phyloP scores from a whole-genome alignment of 2,329 filamentous ascomycete species.

The Pestalotiopsis sp. region DNA sequence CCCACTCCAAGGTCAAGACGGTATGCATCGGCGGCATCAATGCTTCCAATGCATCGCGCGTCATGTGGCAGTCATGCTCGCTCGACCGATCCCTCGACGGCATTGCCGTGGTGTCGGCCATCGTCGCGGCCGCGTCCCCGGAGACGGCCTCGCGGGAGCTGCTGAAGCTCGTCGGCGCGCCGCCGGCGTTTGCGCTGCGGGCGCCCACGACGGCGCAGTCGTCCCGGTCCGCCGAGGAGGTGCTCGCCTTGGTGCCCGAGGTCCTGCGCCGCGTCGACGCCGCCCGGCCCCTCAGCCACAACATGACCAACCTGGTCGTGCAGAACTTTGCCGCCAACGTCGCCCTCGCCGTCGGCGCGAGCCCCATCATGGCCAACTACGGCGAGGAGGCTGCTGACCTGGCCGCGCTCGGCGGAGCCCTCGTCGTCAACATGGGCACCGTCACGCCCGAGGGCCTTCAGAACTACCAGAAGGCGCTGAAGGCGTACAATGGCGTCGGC shows the following conservation, averaged over 20 bases:
- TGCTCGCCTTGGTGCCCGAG: slow-evolving; percentile 34
- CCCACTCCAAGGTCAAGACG: slow-evolving; percentile 52
- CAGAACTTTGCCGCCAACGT: slow-evolving; percentile 95
- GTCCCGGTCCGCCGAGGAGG: slow-evolving; percentile 18
- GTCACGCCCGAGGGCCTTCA: slow-evolving; percentile 74
- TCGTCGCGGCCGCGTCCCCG: slow-evolving; percentile 74
- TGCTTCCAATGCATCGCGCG: slow-evolving; percentile 70
- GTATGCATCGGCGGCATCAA: slow-evolving; percentile 94
- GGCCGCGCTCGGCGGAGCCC: slow-evolving; percentile 72
- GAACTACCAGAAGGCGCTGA: slow-evolving; percentile 74
- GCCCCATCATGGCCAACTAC: slow-evolving; percentile 93
- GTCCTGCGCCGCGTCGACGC: slow-evolving; percentile 65
- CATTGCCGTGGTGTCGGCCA: slow-evolving; percentile 86
- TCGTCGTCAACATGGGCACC: slow-evolving; percentile 96
- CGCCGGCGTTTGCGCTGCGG: slow-evolving; percentile 30
- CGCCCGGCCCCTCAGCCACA: slow-evolving; percentile 78
- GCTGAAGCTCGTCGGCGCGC: slow-evolving; percentile 52
- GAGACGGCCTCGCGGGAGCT: slow-evolving; percentile 64
- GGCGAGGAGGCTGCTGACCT: slow-evolving; percentile 81
- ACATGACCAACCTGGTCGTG: slow-evolving; percentile 97
- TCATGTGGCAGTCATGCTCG: slow-evolving; percentile 69
- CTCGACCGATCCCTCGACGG: slow-evolving; percentile 70
- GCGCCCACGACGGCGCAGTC: slow-evolving; percentile 16
- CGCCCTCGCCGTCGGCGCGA: slow-evolving; percentile 76
- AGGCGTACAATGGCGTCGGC: slow-evolving; percentile 78